Base-by-base conservation (phyloP, 192 early-diverging fungal species). In the Chytriomyces sp. region DNA sequence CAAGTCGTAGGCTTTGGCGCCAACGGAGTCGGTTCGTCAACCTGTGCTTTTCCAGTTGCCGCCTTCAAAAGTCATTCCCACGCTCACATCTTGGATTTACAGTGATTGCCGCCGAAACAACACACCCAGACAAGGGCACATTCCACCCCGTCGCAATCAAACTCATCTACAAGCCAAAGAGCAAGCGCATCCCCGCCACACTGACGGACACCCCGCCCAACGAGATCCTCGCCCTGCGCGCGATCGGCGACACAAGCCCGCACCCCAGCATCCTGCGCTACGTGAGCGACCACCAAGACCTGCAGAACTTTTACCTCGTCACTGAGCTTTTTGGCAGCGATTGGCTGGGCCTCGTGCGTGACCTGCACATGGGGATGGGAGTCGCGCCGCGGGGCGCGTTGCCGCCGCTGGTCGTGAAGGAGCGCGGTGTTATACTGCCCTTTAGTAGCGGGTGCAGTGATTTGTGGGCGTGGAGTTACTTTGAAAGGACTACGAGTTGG, bases 111-210 rank as follows among this genome's bases (percentile, higher is more conserved):
- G 62, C 62, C 10, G 62, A 64, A 26, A 10, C 5, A n/a, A n/a
- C n/a, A 19, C 19, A 30, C 28, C 14, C 5, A 8, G 12, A 25
- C 62, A 41, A 6, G 5, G 62, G 39, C 5, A 44, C 5, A 7
- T 38, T 64, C 31, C 39, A 64, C n/a, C 39, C 34, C n/a, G 62
- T 64, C 25, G 62, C 62, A 7, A 41, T 64, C 36, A 64, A 64
- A 40, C 12, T 64, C 17, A 64, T 64, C n/a, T 64, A 41, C 62
- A 64, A 64, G 26, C 22, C 58, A 1, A n/a, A n/a, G n/a, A n/a
- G n/a, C n/a, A n/a, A n/a, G n/a, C 6, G 44, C 22, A 6, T 19
- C 19, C 30, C 33, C 6, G 37, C 33, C 33, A 60, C 26, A 26
- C 10, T 12, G 12, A 17, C 22, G 10, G 58, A 60, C 33, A 34